Evolutionary conservation across 139 green algal species (phyloP), one percentile per base, ranked within the genome.

Genomic region (Tetraselmis chui): DNA sequence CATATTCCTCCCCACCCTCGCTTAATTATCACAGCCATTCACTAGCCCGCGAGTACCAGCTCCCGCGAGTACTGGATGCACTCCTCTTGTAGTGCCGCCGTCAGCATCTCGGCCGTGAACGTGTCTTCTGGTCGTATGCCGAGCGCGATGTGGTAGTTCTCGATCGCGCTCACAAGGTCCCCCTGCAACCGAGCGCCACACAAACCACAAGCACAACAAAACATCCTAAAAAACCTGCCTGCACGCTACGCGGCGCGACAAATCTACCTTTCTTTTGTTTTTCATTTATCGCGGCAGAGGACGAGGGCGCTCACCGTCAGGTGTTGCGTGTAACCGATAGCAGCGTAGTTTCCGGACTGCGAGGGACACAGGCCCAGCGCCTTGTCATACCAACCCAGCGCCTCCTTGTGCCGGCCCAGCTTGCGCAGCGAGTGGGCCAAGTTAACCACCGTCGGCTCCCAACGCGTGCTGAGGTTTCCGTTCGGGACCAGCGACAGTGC

Each of bases 391-490:
- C 82, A 83, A 31, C 86, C 79, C 23, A 91, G 30, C 0, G 87
- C 89, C 30, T 87, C 82, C 1, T 77, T 76, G 76, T 86, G 95
- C 23, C 80, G 79, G 29, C 88, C 30, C 80, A 93, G 84, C 91
- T 97, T 97, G 32, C 96, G 90, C 83, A 95, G 87, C 29, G 91
- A 89, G 86, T 99, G 96, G 1, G 89, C 96, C 29, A 99, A 85
- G 45, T 96, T 96, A 2, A 97, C 82, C 11, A 97, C 32, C 2
- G 90, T 93, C 0, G 95, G 81, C 88, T 98, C 95, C 93, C 92
- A 96, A 28, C 82, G 84, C 86, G 86, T 78, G 59, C 28, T 32
- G 30, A 80, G 24, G 27, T 76, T 29, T 1, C 85, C 85, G 25
- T 79, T 83, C 26, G 86, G 82, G 45, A 87, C 30, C 76, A 89